Base-by-base conservation (phyloP, 2,329 filamentous ascomycete species). In the Trichophyton schoenleinii region DNA sequence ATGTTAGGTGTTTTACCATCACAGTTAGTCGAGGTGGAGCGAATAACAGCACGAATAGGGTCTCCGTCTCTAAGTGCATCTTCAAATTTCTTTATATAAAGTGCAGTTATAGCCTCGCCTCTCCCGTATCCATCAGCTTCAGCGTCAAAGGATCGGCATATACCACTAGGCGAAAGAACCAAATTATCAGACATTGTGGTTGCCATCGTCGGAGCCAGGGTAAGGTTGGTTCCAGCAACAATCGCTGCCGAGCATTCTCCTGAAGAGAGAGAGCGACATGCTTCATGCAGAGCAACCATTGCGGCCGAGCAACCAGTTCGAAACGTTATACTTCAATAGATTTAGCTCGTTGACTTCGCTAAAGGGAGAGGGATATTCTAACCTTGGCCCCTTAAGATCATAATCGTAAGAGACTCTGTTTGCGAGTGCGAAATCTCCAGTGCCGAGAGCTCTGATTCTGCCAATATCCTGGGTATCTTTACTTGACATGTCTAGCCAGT, bases 51-150 rank as follows among this genome's bases (percentile, higher is more conserved):
- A 1, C 73, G 70, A 44, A 80, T 75, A 0, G 69, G 67, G 64
- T 79, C 75, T 8, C 71, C 70, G 44, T 76, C 74, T 25, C 66
- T 63, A 5, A 79, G 57, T 2, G 77, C 77, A 60, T 73, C 68
- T 3, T 69, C 66, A 0, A 79, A 64, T 0, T 66, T 68, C 63
- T 79, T 79, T 1, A 79, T 36, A 0, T 76, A 53, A 3, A 79
- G 20, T 28, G 68, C 63, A 4, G 66, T 72, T 8, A 74, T 66
- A 6, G 74, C 78, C 64, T 80, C 78, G 7, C 75, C 77, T 15
- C 75, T 68, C 3, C 68, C 72, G 63, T 78, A 80, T 0, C 78
- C 78, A 60, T 73, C 70, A 1, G 72, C 75, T 13, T 66, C 61
- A 13, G 66, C 62, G 60, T 77, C 75, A 61, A 72, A 73, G 13